Conservation (phyloP, 208 protist genomes). For the Herpetomonas tarakana region DNA sequence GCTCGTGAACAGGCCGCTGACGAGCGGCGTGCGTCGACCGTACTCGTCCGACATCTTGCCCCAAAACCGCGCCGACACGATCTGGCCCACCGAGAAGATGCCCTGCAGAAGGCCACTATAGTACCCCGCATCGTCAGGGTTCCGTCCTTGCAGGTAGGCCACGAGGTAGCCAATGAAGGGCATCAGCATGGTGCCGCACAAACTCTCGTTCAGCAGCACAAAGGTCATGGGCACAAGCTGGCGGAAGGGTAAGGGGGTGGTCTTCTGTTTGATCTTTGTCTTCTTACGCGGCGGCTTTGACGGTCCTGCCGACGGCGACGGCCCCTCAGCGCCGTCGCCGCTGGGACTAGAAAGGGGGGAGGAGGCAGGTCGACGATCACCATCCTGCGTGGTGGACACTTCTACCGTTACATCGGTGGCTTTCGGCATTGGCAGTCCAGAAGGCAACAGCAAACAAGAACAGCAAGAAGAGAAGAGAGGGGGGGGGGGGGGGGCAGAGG, state of each 20-base stretch:
- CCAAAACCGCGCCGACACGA: constrained; percentile 49
- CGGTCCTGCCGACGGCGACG: no score
- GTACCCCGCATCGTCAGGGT: constrained; percentile 54
- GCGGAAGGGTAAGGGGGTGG: constrained; percentile 42
- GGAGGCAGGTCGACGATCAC: no score
- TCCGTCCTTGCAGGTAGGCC: constrained; percentile 28
- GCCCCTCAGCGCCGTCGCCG: no score
- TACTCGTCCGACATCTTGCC: constrained; percentile 65
- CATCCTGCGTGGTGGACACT: background rate
- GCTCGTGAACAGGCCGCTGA: constrained; percentile 57
- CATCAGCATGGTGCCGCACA: constrained; percentile 53
- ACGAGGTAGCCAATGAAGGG: constrained; percentile 60
- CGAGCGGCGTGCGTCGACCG: constrained; percentile 42
- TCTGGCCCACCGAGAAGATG: constrained; percentile 60
- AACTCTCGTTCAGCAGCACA: constrained; percentile 58
- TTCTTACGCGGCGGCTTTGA: constrained; percentile 7
- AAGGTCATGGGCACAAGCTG: constrained; percentile 60
- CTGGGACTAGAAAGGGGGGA: background rate
- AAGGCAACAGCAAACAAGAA: no score
- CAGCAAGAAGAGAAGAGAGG: no score
- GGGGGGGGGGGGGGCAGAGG: no score
- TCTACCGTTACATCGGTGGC: background rate
- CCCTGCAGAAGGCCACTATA: constrained; percentile 40
- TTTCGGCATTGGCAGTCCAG: no score
- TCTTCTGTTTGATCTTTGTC: constrained; percentile 18